phyloP scores from a whole-genome alignment of 2,329 filamentous ascomycete genomes.

The Fusarium vanettenii region DNA sequence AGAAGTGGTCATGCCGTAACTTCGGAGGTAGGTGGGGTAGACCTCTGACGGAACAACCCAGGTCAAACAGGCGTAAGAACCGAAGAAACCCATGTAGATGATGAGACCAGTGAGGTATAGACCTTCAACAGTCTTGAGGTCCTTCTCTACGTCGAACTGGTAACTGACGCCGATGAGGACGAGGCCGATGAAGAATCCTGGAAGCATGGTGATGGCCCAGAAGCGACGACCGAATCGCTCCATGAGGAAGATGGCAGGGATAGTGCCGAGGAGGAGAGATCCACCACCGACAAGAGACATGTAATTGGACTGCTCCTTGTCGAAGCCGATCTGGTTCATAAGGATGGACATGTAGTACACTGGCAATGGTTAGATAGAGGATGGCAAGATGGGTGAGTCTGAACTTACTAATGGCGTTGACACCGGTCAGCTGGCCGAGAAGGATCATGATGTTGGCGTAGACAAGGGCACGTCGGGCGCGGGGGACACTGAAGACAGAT shows the following conservation, averaged over 20 bases:
- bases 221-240: conserved; percentile 78
- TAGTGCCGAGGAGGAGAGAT: conserved; percentile 73
- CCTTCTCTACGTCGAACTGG: conserved; percentile 60
- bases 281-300: conserved; percentile 81
- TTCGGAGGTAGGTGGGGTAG: conserved; percentile 78
- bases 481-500: conserved; percentile 57
- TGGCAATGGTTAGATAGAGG: background rate
- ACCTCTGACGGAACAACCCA: conserved; percentile 77
- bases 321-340: conserved; percentile 76
- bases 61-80: conserved; percentile 72
- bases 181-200: conserved; percentile 77
- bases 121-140: conserved; percentile 63
- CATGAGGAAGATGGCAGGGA: conserved; percentile 77
- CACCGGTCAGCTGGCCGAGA: conserved; percentile 76
- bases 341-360: conserved; percentile 78
- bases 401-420: conserved; percentile 66
- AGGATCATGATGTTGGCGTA: conserved; percentile 79
- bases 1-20: conserved; percentile 79
- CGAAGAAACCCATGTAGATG: conserved; percentile 77
- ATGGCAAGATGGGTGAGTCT: fast-evolving
- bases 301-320: conserved; percentile 71
- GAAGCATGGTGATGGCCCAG: conserved; percentile 79
- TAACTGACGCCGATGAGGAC: conserved; percentile 74
- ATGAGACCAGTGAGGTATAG: conserved; percentile 76
- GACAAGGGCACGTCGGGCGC: conserved; percentile 73